phyloP scores from a whole-genome alignment of 1,284 basidiomycete species.

The Cryptococcus maquisensis region DNA sequence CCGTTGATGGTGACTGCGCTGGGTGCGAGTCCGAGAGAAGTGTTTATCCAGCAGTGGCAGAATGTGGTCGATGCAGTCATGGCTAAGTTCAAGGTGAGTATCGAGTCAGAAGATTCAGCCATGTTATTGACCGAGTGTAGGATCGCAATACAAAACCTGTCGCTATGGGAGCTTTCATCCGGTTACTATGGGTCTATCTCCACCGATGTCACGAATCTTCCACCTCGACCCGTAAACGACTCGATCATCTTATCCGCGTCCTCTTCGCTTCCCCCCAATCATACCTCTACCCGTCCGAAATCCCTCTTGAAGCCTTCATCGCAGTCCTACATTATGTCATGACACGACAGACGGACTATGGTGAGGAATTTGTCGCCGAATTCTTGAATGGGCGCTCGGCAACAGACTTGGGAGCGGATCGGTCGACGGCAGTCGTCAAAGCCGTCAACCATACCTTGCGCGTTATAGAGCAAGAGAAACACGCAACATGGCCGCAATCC shows the following conservation, averaged over 20 bases:
- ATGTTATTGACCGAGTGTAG: conserved; percentile 48
- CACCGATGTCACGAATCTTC: conserved; percentile 84
- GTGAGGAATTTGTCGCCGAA: conserved; percentile 73
- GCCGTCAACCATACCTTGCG: conserved; percentile 72
- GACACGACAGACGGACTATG: conserved; percentile 80
- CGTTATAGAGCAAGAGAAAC: conserved; percentile 65
- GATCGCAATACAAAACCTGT: conserved; percentile 71
- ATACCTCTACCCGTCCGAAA: conserved; percentile 64
- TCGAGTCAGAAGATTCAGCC: background rate
- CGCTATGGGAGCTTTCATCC: conserved; percentile 76
- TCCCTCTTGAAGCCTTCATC: conserved; percentile 70
- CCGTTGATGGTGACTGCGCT: conserved; percentile 78
- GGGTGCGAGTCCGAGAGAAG: conserved; percentile 80
- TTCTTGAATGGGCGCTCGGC: conserved; percentile 63
- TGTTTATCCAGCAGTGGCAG: conserved; percentile 78
- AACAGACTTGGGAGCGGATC: conserved; percentile 61
- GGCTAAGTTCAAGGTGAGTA: conserved; percentile 70
- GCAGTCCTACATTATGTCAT: conserved; percentile 79
- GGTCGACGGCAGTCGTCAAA: conserved; percentile 69
- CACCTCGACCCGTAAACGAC: conserved; percentile 69
- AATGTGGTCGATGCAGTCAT: conserved; percentile 65
- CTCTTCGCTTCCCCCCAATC: conserved; percentile 62
- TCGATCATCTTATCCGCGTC: conserved; percentile 71
- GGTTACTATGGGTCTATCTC: conserved; percentile 88
- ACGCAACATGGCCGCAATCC: conserved; percentile 70